Conservation (phyloP, 169 alveolate species). For the Cryptosporidium andersoni region DNA sequence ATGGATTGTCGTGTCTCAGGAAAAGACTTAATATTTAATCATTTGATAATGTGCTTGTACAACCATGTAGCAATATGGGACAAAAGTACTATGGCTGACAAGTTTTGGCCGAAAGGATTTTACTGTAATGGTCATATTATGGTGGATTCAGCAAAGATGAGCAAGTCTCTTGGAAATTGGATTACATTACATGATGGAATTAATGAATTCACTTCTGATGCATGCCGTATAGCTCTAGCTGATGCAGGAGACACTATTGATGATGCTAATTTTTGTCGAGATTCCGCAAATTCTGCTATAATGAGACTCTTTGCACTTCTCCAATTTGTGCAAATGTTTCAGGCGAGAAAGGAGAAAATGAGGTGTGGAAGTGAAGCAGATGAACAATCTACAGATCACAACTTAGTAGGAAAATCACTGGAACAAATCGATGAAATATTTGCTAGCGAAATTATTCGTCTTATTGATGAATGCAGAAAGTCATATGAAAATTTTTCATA, state of each 20-base stretch:
- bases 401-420: constrained; percentile 14
- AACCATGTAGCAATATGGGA: constrained; percentile 99
- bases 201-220: constrained; percentile 94
- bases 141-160: constrained; percentile 96
- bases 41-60: constrained; percentile 96
- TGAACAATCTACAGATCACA: constrained; percentile 10
- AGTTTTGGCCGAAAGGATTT: constrained; percentile 85
- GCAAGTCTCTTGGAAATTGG: constrained; percentile 96
- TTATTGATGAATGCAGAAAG: constrained; percentile 79
- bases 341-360: constrained; percentile 74
- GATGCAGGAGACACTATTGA: constrained; percentile 98
- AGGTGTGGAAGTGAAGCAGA: constrained; percentile 72
- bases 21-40: constrained; percentile 98
- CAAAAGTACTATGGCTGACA: constrained; percentile 71
- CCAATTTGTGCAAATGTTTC: constrained; percentile 76
- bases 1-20: constrained; percentile 94
- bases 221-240: constrained; percentile 96
- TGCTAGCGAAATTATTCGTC: constrained; percentile 82
- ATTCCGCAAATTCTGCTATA: constrained; percentile 85
- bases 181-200: constrained; percentile 91
- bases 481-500: constrained; percentile 81
- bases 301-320: constrained; percentile 80
- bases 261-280: constrained; percentile 93
- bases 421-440: constrained; percentile 80
- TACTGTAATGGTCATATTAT: constrained; percentile 97